phyloP scores from a whole-genome alignment of 2,329 filamentous ascomycete species.

The Myotisia sp. region DNA sequence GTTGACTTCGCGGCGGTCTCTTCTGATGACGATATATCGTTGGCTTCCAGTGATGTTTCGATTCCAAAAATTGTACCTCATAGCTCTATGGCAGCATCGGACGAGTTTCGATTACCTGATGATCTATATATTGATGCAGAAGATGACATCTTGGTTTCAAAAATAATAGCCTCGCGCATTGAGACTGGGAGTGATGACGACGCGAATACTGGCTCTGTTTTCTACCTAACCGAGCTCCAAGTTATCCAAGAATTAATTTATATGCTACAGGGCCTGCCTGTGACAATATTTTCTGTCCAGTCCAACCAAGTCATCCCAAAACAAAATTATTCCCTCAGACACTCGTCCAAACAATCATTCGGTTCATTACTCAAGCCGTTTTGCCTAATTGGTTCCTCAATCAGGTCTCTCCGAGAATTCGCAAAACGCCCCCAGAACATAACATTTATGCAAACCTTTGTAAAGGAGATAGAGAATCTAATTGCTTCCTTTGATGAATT shows the following conservation, averaged over 20 bases:
- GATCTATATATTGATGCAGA: constrained; percentile 21
- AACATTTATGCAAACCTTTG: constrained; percentile 57
- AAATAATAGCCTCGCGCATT: constrained; percentile 23
- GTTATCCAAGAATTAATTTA: constrained; percentile 64
- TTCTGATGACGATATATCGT: constrained; percentile 27
- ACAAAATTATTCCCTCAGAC: constrained; percentile 22
- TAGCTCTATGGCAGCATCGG: constrained; percentile 16
- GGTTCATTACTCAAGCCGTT: constrained; percentile 29
- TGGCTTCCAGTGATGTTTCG: constrained; percentile 21
- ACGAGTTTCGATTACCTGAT: constrained; percentile 24
- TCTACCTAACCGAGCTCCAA: constrained; percentile 53
- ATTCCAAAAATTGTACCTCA: constrained; percentile 18
- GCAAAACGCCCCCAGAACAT: constrained; percentile 32
- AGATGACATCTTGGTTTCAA: constrained; percentile 23
- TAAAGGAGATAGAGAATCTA: constrained; percentile 45
- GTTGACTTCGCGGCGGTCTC: constrained; percentile 27
- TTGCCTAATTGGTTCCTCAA: constrained; percentile 33
- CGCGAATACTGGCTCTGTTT: constrained; percentile 14
- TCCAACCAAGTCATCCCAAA: constrained; percentile 25
- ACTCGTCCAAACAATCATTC: constrained; percentile 22
- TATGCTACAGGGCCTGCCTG: constrained; percentile 69
- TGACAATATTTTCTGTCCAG: constrained; percentile 48
- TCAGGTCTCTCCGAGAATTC: constrained; percentile 39
- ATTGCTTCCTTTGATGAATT: constrained; percentile 44
- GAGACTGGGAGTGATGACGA: constrained; percentile 14